Conservation (phyloP, 805 yeast species). For the Kazachstania taianensis region DNA sequence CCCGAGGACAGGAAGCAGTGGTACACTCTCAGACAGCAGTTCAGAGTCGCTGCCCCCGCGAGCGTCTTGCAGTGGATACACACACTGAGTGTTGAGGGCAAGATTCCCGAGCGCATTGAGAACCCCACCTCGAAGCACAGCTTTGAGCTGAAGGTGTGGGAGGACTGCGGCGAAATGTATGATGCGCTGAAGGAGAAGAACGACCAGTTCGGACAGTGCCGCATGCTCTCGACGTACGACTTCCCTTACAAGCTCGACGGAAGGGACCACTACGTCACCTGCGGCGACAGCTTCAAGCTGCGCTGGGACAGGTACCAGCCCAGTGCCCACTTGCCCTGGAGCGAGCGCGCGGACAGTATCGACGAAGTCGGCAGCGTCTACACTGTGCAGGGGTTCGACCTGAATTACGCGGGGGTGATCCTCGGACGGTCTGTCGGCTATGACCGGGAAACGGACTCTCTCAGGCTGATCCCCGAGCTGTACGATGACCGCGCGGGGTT, state of each 20-base stretch:
- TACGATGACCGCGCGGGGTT: conserved; percentile 41
- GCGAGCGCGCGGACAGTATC: conserved; percentile 36
- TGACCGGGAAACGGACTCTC: conserved; percentile 28
- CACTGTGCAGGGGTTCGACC: conserved; percentile 39
- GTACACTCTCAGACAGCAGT: conserved; percentile 32
- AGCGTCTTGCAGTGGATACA: conserved; percentile 36
- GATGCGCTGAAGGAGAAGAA: conserved; percentile 26
- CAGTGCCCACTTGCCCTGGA: conserved; percentile 34
- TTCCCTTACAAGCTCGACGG: conserved; percentile 38
- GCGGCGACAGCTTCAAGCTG: conserved; percentile 35
- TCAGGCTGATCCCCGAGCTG: conserved; percentile 29
- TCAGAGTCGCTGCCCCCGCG: conserved; percentile 33
- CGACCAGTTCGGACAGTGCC: conserved; percentile 31
- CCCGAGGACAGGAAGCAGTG: conserved; percentile 16
- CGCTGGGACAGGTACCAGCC: conserved; percentile 41
- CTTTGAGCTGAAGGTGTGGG: conserved; percentile 34
- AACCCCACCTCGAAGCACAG: conserved; percentile 9
- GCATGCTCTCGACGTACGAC: conserved; percentile 37
- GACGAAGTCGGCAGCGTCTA: conserved; percentile 41
- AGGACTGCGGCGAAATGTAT: conserved; percentile 35
- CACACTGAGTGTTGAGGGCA: conserved; percentile 27
- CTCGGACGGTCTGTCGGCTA: conserved; percentile 36
- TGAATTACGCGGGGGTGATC: conserved; percentile 39
- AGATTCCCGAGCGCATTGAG: conserved; percentile 19
- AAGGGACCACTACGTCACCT: conserved; percentile 36